Base-by-base conservation (phyloP, 2,329 filamentous ascomycete genomes). In the Ceratocystis cacaofunesta region DNA sequence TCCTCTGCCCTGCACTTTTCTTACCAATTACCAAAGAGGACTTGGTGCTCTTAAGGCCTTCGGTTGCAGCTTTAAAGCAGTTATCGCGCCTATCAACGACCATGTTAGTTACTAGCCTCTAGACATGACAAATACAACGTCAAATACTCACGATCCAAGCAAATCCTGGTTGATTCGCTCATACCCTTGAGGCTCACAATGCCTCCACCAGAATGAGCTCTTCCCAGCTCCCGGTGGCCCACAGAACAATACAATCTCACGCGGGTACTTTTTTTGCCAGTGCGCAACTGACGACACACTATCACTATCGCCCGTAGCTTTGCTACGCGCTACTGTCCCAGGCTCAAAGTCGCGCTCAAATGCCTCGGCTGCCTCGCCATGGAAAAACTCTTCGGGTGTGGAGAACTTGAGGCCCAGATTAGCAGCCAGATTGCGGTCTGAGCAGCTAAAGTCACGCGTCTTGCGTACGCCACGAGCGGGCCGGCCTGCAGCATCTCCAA, bases 371-470 rank as follows among this genome's bases (percentile, higher is more conserved):
- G 81, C 71, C 70, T 90, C 82, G 1, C 81, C 80, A 0, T 92
- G 81, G 72, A 97, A 97, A 76, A 87, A 96, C 74, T 96, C 92
- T 72, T 99, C 94, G 0, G 94, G 94, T 0, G 92, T 96, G 66
- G 85, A 78, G 73, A 92, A 99, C 12, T 77, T 73, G 69, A 99
- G 83, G 3, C 89, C 89, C 12, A 92, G 76, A 71, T 99, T 97
- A 68, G 86, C 80, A 2, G 94, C 92, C 70, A 97, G 87, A 71
- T 96, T 89, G 66, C 90, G 77, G 71, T 87, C 84, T 7, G 83
- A 85, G 70, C 83, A 86, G 71, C 83, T 85, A 67, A 86, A 86
- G 71, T 87, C 84, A 69, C 83, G 85, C 2, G 74, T 69, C 1
- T 70, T 65, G 0, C 71, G 69, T 7, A 70, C 72, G 1, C 68